Base-by-base conservation (phyloP, 2,329 filamentous ascomycete genomes). In the Fusarium globosum region DNA sequence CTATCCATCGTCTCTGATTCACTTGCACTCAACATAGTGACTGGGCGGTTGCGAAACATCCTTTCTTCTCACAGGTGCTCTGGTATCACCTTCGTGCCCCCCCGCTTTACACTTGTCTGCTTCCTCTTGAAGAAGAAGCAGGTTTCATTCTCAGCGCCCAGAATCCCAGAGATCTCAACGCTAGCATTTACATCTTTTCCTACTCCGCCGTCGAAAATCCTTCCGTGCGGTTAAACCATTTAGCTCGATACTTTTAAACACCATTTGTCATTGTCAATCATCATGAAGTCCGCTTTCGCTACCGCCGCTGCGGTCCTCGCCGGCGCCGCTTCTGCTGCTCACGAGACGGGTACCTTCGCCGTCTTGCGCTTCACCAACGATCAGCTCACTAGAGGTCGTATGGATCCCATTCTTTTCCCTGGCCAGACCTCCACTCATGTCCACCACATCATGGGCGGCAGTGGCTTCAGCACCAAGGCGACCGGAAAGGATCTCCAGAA, bases 361-460 rank as follows among this genome's bases (percentile, higher is more conserved):
- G 92, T 94, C 79, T 88, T 93, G 79, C 90, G 88, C 77, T 94
- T 94, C 86, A 89, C 89, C 79, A 91, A 91, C 78, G 86, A 89
- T 74, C 86, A 88, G 46, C 88, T 91, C 76, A 85, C 91, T 75
- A 88, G 88, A 55, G 89, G 89, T 78, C 89, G 88, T 48, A 81
- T 88, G 48, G 93, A 95, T 76, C 93, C 93, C 62, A 91, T 95
- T 72, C 85, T 94, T 69, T 86, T 79, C 66, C 91, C 92, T 20
- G 92, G 92, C 26, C 68, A 75, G 16, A 78, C 88, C 20, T 87
- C 90, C 6, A 78, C 81, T 52, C 93, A 95, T 81, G 88, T 92
- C 33, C 93, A 95, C 83, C 89, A 88, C 59, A 87, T 95, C 74
- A 88, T 92, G 82, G 93, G 91, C 48, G 92, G 91, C 65, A 92